phyloP scores from a whole-genome alignment of 768 basidiomycete genomes.

The Hygrocybe punicea region DNA sequence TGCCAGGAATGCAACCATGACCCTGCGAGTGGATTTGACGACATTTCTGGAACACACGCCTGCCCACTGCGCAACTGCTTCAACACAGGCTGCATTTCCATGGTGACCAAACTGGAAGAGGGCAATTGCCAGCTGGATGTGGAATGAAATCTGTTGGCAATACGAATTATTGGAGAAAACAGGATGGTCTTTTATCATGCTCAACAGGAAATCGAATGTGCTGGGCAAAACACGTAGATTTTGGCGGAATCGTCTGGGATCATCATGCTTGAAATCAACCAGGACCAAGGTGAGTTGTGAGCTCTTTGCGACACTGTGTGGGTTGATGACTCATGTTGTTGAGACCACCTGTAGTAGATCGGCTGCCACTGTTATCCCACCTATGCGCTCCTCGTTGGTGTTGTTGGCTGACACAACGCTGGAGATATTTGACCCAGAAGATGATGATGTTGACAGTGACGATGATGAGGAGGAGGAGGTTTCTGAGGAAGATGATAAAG shows the following conservation, averaged over 20 bases:
- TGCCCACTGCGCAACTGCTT: slow-evolving; percentile 24
- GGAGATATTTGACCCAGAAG: too few relatives aligned
- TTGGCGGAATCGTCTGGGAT: slow-evolving; percentile 20
- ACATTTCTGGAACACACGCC: slow-evolving; percentile 22
- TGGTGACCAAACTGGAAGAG: slow-evolving; percentile 25
- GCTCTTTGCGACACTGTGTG: slow-evolving; percentile 13
- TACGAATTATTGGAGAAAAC: slow-evolving; percentile 28
- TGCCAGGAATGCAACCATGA: slow-evolving; percentile 19
- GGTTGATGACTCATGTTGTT: slow-evolving; percentile 11
- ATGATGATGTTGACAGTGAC: too few relatives aligned
- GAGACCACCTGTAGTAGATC: slow-evolving; percentile 13
- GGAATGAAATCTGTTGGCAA: slow-evolving; percentile 24
- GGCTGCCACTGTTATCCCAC: background rate
- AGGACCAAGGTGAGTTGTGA: slow-evolving; percentile 24
- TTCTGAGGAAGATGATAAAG: background rate
- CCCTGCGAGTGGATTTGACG: slow-evolving; percentile 15
- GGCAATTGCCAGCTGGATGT: slow-evolving; percentile 30
- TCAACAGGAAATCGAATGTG: slow-evolving; percentile 23
- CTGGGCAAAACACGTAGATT: slow-evolving; percentile 26
- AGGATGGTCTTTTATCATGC: slow-evolving; percentile 20
- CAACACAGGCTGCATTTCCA: slow-evolving; percentile 27
- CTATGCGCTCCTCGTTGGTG: too few relatives aligned
- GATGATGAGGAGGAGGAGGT: background rate
- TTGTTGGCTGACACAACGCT: too few relatives aligned
- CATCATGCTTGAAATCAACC: slow-evolving; percentile 16